Evolutionary conservation across 768 basidiomycete genomes (phyloP).

Genomic region (Chalciporus piperatus): DNA sequence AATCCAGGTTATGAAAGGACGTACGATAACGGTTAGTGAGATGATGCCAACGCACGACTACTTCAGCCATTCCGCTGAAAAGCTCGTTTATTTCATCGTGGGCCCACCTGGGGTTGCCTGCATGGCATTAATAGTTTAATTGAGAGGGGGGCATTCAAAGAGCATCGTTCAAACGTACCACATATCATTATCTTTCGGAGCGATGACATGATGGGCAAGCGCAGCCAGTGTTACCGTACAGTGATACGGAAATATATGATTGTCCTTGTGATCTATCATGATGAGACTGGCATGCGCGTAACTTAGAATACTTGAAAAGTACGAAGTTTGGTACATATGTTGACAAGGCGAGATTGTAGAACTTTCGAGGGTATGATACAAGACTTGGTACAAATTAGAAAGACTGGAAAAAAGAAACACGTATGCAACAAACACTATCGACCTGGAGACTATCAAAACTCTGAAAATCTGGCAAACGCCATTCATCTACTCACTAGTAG

Average conservation of each 20-base stretch:
- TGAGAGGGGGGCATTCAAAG: neutral
- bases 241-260: neutral
- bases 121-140: neutral
- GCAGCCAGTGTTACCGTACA: no score
- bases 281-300: no score
- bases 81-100: slow-evolving; percentile 64
- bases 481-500: slow-evolving; percentile 23
- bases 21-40: neutral
- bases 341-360: neutral
- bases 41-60: slow-evolving; percentile 58
- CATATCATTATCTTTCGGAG: slow-evolving; percentile 29
- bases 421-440: neutral
- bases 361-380: neutral
- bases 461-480: neutral
- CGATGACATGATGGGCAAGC: neutral
- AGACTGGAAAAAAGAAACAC: neutral
- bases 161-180: slow-evolving; percentile 16
- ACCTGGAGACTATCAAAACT: neutral
- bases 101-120: slow-evolving; percentile 74
- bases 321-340: neutral
- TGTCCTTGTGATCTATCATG: neutral
- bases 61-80: slow-evolving; percentile 64
- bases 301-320: no score
- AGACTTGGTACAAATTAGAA: neutral
- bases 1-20: neutral